Evolutionary conservation across 2,329 filamentous ascomycete species (phyloP), one percentile per base, ranked within the genome.

Genomic region (Didymella exigua): DNA sequence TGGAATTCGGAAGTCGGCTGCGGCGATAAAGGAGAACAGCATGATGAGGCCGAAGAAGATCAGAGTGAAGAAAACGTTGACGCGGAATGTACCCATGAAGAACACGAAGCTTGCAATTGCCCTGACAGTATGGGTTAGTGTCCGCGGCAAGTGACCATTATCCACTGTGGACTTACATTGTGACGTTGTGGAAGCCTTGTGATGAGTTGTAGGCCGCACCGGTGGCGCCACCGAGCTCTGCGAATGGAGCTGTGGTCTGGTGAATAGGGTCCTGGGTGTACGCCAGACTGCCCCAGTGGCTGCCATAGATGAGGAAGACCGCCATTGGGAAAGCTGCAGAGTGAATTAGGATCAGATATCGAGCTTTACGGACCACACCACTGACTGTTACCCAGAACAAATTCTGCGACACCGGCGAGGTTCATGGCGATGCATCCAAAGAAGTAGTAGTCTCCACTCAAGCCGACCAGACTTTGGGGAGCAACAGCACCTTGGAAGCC

Each of bases 371-470:
- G 4, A 4, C 16, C 3, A 16, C 5, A 10, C 18, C 14, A 50
- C 47, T 14, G 54, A 66, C 63, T 62, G 37, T 66, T 66, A 21
- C 63, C 63, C 2, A 66, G 54, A 2, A 66, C 51, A 7, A 66
- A 66, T 26, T 66, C 63, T 1, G 61, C 61, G 7, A 66, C 58
- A 21, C 63, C 63, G 5, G 63, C 63, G 6, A 66, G 9, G 11
- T 57, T 58, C 63, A 66, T 62, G 16, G 61, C 63, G 9, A 66
- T 55, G 8, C 52, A 56, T 1, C 63, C 63, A n/a, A 66, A 64
- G 49, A 64, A 66, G 31, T 66, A 66, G 23, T 64, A 66, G 36
- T 64, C 60, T 16, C 58, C 63, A n/a, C 58, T 62, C 11, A 66
- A n/a, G 6, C 63, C 63, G 5, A 64, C 44, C 7, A 66, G 33